Percentiles rank a stretch among this genome's conserved stretches.
These are phyloP conservation scores for Candida peoriensis DNA, from an alignment of 805 yeast genomes.

Conservation along the genomic window DNA sequence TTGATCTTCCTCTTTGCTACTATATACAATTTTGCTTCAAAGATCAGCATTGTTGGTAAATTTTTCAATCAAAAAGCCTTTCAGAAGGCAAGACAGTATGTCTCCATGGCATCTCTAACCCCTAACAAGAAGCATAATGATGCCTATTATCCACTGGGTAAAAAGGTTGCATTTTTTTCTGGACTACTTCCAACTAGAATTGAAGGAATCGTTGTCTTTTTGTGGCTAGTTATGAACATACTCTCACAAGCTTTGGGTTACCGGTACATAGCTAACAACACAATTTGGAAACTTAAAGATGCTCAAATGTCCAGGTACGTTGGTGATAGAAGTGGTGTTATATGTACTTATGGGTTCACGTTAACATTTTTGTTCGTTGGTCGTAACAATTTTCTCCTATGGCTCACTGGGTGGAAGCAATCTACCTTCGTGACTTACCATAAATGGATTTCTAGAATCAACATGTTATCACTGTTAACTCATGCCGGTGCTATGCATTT, in stretches of 20 bases:
- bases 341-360: conserved; percentile 38
- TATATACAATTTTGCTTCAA: conserved; percentile 19
- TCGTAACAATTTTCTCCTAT: conserved; percentile 60
- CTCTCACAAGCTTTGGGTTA: conserved; percentile 14
- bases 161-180: conserved; percentile 10
- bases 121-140: conserved; percentile 5
- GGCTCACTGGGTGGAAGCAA: conserved; percentile 60
- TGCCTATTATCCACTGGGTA: conserved; percentile 19
- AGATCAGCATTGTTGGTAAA: conserved; percentile 11
- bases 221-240: conserved; percentile 24
- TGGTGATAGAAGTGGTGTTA: conserved; percentile 21
- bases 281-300: conserved; percentile 10
- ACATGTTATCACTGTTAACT: conserved; percentile 21
- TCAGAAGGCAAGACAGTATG: conserved; percentile 7
- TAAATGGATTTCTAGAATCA: conserved; percentile 51
- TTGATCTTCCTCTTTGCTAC: conserved; percentile 36
- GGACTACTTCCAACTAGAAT: conserved; percentile 20
- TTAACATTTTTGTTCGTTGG: conserved; percentile 58
- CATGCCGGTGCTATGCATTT: conserved; percentile 17
- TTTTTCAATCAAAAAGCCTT: conserved; percentile 7
- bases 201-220: conserved; percentile 27
- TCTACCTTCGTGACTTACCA: conserved; percentile 64
- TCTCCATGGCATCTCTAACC: conserved; percentile 2
- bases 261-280: conserved; percentile 7
- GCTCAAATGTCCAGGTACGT: conserved; percentile 18